Conservation (phyloP, 306 rosid genomes). For the Trifolium fragiferum region DNA sequence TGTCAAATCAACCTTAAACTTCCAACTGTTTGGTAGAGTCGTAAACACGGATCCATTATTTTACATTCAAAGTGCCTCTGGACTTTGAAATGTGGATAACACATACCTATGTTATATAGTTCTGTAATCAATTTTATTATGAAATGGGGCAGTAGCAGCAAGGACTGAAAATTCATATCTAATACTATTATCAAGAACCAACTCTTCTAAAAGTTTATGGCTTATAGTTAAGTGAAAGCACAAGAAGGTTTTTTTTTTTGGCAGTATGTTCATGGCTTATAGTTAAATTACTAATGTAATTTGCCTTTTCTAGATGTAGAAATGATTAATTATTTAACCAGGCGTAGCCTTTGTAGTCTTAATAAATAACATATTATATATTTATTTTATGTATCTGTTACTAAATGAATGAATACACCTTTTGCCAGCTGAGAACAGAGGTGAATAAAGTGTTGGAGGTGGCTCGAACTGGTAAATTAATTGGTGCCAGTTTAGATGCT, state of each 20-base stretch:
- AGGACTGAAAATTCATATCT: neutral
- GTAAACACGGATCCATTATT: neutral
- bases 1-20: neutral
- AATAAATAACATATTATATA: constrained; percentile 7
- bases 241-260: constrained; percentile 7
- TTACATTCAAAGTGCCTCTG: constrained; percentile 1
- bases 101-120: neutral
- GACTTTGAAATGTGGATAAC: constrained; percentile 7
- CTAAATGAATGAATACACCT: constrained; percentile 35
- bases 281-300: neutral
- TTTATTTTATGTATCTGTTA: constrained; percentile 26
- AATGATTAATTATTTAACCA: neutral
- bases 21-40: constrained; percentile 3
- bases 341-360: neutral
- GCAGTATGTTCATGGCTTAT: neutral
- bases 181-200: neutral
- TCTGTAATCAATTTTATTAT: neutral
- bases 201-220: neutral
- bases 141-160: neutral
- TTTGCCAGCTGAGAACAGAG: constrained; percentile 87
- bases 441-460: constrained; percentile 87
- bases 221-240: neutral
- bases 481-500: constrained; percentile 96
- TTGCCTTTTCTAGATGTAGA: neutral
- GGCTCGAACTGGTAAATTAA: constrained; percentile 77